Evolutionary conservation across 2,329 filamentous ascomycete species (phyloP).

Genomic region (Botrytis byssoidea): DNA sequence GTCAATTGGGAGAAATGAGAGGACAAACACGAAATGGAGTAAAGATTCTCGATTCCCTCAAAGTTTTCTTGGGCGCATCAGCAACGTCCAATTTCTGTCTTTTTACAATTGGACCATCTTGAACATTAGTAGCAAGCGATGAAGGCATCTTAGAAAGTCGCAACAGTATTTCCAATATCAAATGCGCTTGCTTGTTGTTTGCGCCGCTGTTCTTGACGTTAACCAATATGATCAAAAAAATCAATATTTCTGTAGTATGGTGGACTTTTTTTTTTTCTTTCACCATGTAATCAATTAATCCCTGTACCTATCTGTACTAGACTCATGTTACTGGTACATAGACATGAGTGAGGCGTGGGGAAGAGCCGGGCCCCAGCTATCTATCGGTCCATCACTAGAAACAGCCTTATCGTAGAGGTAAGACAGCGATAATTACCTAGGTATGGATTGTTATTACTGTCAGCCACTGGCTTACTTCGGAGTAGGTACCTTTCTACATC

Average conservation of each 20-base stretch:
- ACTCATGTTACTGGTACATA: neutral
- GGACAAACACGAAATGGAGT: constrained; percentile 80
- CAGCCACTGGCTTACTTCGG: neutral
- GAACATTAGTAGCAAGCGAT: constrained; percentile 42
- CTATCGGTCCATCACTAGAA: neutral
- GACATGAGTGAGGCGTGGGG: neutral
- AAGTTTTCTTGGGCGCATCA: constrained; percentile 43
- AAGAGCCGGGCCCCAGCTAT: neutral
- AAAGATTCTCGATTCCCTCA: constrained; percentile 74
- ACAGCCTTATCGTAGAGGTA: neutral
- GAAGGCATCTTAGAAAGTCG: constrained; percentile 46
- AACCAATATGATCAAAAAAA: neutral
- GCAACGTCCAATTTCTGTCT: constrained; percentile 64
- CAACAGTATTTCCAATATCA: neutral
- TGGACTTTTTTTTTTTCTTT: constrained; percentile 3
- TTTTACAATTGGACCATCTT: constrained; percentile 67
- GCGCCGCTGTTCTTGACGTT: neutral
- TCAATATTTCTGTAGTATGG: neutral
- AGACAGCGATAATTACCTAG: neutral
- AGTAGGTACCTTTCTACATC: neutral
- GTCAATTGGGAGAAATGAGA: neutral
- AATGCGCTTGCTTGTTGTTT: constrained; percentile 11
- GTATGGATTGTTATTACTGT: neutral
- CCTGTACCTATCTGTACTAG: neutral
- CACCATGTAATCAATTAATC: constrained; percentile 2